Evolutionary conservation across 2,329 filamentous ascomycete genomes (phyloP), one percentile per base, ranked within the genome.

Genomic region (Dactylella cylindrospora): DNA sequence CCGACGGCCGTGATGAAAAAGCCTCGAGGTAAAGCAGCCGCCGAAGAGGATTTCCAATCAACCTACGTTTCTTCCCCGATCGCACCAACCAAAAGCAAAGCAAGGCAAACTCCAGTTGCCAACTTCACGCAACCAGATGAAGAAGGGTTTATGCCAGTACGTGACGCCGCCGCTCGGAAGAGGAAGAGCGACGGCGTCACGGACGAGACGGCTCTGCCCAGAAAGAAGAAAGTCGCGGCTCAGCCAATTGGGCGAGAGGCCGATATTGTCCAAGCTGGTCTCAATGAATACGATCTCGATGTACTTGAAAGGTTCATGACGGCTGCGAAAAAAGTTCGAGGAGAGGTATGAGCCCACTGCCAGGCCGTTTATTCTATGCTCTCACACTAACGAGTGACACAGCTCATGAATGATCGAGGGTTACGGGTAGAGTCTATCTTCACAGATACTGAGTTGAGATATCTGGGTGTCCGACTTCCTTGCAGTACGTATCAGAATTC

Each of bases 381-480:
- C 8, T 26, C 3, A 23, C 17, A 10, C 46, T 52, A 53, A 38
- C n/a, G 12, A 29, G 2, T 12, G 5, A 13, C 29, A 28, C 20
- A 59, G 52, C 35, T 65, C 5, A 53, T 49, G 31, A 65, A 65
- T 13, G 47, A 52, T 10, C 40, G 39, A 12, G 50, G 59, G 9
- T 33, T 59, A 13, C 64, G 68, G 3, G 66, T 69, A 15, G 62
- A 65, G 3, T 77, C 78, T 2, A 75, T 84, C 0, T 93, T 93
- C 70, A 83, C 82, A 0, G 84, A 89, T 61, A 77, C 77, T 17
- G 78, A 88, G 10, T 78, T 90, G 44, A 81, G 84, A 28, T 80
- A 85, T 66, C 90, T 93, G 85, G 84, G 81, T 9, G 81, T 89
- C 43, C 73, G 77, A 26, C 85, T 86, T 76, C 86, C 86, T 0